Percentiles rank a stretch among this genome's conserved stretches.
Conservation (phyloP, 177 flowering plant species). For the Telopea speciosissima region DNA sequence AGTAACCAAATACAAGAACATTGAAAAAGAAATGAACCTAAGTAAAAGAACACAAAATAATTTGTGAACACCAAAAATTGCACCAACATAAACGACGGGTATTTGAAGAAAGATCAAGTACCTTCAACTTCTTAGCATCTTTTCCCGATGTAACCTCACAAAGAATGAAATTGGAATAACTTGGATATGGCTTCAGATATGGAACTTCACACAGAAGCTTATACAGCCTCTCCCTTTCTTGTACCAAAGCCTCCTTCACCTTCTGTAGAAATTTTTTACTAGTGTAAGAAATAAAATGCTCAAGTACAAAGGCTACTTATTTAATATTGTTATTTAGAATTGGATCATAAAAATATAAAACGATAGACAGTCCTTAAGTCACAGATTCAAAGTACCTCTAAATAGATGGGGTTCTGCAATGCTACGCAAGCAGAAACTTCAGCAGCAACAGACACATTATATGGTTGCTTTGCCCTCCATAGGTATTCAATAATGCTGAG, state of each 20-base stretch:
- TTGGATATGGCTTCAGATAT: constrained; percentile 81
- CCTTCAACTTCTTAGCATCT: constrained; percentile 97
- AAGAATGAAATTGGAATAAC: constrained; percentile 93
- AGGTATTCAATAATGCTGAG: constrained; percentile 79
- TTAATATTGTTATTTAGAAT: not conserved
- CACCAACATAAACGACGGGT: no score
- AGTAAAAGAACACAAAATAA: no score
- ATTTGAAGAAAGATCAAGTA: no score
- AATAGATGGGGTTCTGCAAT: constrained; percentile 70
- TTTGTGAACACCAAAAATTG: no score
- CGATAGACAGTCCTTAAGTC: not conserved
- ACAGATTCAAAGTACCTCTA: constrained; percentile 53
- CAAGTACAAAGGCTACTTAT: not conserved
- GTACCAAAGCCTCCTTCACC: constrained; percentile 74
- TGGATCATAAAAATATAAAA: not conserved
- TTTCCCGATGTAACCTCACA: constrained; percentile 75
- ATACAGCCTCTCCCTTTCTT: constrained; percentile 75
- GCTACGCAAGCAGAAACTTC: constrained; percentile 97
- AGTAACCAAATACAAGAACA: not conserved
- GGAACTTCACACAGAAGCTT: constrained; percentile 67
- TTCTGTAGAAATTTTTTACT: constrained; percentile 38
- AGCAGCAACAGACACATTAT: constrained; percentile 98
- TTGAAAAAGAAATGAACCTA: no score
- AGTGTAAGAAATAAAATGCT: constrained; percentile 7
- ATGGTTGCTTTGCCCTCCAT: constrained; percentile 99